Evolutionary conservation across 129 eudicot genomes (phyloP).

Genomic region (Sambucus nigra): DNA sequence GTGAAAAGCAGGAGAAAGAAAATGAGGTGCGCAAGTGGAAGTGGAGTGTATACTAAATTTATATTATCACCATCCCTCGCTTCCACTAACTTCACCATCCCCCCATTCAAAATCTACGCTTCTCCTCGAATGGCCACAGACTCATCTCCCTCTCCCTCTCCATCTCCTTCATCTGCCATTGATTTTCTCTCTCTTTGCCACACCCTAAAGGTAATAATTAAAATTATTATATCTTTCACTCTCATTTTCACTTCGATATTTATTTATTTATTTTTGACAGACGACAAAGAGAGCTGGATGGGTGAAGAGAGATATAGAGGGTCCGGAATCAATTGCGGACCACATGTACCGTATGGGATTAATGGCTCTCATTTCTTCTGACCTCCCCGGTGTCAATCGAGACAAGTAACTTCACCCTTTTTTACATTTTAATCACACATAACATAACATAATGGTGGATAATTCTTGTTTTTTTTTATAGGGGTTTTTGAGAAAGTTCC

Average conservation of each 20-base stretch:
- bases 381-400: conserved; percentile 78
- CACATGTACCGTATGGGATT: conserved; percentile 97
- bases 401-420: conserved; percentile 49
- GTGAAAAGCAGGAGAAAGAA: neutral
- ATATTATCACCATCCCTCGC: conserved; percentile 7
- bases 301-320: conserved; percentile 59
- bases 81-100: conserved; percentile 17
- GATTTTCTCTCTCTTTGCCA: conserved; percentile 86
- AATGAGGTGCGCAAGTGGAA: conserved; percentile 13
- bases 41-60: conserved; percentile 8
- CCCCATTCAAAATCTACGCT: conserved; percentile 13
- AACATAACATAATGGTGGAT: too few relatives aligned
- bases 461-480: too few relatives aligned
- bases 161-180: conserved; percentile 74
- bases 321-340: conserved; percentile 92
- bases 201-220: conserved; percentile 73
- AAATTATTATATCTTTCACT: too few relatives aligned
- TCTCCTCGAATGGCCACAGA: conserved; percentile 49
- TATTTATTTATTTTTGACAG: too few relatives aligned
- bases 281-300: conserved; percentile 96
- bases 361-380: conserved; percentile 81
- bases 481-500: too few relatives aligned
- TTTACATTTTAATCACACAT: too few relatives aligned
- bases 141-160: conserved; percentile 25
- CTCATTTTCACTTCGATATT: too few relatives aligned